These are phyloP conservation scores for Ilyonectria sp. DNA, from an alignment of 2,329 filamentous ascomycete species.

Conservation along the genomic window DNA sequence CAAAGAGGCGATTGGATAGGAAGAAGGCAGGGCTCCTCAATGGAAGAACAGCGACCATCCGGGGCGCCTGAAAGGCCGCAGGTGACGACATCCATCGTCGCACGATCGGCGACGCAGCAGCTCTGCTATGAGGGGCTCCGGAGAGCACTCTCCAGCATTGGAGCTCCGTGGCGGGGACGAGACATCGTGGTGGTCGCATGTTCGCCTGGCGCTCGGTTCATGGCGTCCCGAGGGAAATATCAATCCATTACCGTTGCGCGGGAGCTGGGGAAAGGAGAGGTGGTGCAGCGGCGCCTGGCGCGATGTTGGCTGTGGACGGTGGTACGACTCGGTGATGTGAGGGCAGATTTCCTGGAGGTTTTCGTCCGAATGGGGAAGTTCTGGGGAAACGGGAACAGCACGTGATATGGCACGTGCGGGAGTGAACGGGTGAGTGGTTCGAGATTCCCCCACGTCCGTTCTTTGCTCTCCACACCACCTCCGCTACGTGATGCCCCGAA, in stretches of 20 bases:
- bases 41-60: constrained; percentile 39
- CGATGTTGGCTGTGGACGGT: constrained; percentile 29
- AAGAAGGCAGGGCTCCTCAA: constrained; percentile 50
- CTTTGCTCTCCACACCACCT: not conserved
- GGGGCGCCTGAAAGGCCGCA: constrained; percentile 43
- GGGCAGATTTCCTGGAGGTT: constrained; percentile 41
- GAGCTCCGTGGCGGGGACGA: constrained; percentile 50
- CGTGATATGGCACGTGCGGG: constrained; percentile 45
- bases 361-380: constrained; percentile 41
- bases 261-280: constrained; percentile 10
- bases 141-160: constrained; percentile 38
- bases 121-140: constrained; percentile 37
- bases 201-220: constrained; percentile 50
- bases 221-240: constrained; percentile 45
- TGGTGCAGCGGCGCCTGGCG: constrained; percentile 20
- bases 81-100: constrained; percentile 52
- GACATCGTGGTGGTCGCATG: constrained; percentile 54
- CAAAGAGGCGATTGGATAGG: constrained; percentile 54
- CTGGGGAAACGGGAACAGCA: constrained; percentile 31
- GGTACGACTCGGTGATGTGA: constrained; percentile 44
- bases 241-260: constrained; percentile 46
- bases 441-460: constrained; percentile 4
- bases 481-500: not conserved
- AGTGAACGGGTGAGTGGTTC: not conserved
- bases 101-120: constrained; percentile 6